Evolutionary conservation across 257 asterid species (phyloP).

Genomic region (Nicotiana benthamiana): DNA sequence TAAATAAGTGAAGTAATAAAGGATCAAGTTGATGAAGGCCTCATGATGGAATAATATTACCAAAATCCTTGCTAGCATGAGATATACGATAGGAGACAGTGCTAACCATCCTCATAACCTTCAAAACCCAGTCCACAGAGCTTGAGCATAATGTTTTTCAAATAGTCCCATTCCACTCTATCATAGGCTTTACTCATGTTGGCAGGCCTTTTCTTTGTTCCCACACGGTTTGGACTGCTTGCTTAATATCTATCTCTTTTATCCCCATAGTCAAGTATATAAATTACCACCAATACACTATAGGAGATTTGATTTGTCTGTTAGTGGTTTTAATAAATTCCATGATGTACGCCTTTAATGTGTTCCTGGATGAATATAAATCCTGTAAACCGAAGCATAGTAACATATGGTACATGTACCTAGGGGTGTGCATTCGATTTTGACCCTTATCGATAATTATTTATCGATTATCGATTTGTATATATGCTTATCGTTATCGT

Average conservation of each 20-base stretch:
- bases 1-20: neutral
- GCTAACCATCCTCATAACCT: neutral
- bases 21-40: neutral
- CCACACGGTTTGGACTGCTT: no score
- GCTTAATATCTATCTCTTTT: no score
- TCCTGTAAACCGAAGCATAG: neutral
- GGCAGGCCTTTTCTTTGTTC: no score
- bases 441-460: no score
- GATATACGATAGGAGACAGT: neutral
- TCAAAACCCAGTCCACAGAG: neutral
- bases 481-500: no score
- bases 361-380: neutral
- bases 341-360: neutral
- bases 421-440: no score
- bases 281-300: neutral
- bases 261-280: neutral
- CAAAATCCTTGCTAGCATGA: neutral
- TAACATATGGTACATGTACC: neutral
- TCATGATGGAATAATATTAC: neutral
- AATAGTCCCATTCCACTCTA: no score
- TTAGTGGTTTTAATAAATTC: neutral
- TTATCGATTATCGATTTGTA: no score
- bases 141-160: no score
- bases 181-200: no score
- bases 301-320: neutral